These are phyloP conservation scores for Apiotrichum akiyoshidainum DNA, from an alignment of 1,284 basidiomycete species.

Conservation along the genomic window DNA sequence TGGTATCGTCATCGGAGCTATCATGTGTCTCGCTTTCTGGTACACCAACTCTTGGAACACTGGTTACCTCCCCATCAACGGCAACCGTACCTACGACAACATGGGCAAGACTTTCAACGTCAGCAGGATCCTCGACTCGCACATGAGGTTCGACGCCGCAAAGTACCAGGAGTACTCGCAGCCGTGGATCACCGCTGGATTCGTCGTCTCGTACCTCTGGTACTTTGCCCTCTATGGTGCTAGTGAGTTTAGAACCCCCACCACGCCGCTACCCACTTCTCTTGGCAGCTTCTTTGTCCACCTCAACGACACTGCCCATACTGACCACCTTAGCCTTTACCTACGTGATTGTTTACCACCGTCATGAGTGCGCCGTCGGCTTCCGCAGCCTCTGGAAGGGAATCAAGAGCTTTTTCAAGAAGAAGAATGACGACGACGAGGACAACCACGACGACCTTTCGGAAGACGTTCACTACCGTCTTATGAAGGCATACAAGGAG, in stretches of 20 bases:
- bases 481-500: conserved; percentile 56
- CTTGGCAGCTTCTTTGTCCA: no score
- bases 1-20: conserved; percentile 17
- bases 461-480: conserved; percentile 33
- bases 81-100: conserved; percentile 23
- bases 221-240: conserved; percentile 42
- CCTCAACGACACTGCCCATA: no score
- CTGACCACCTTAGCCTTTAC: not conserved
- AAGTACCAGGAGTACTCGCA: conserved; percentile 40
- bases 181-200: conserved; percentile 38
- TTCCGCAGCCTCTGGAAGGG: conserved; percentile 33
- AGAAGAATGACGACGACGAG: conserved; percentile 45
- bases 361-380: conserved; percentile 41
- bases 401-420: not conserved
- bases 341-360: conserved; percentile 48
- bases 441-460: conserved; percentile 27
- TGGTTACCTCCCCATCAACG: conserved; percentile 39
- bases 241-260: conserved; percentile 3
- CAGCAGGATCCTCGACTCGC: conserved; percentile 34
- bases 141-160: conserved; percentile 31
- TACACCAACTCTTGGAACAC: conserved; percentile 34
- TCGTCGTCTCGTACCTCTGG: conserved; percentile 32
- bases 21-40: conserved; percentile 23
- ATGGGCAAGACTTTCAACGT: conserved; percentile 42
- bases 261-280: no score